phyloP scores from a whole-genome alignment of 108 stramenopile species.

The Nitzschia sp. region DNA sequence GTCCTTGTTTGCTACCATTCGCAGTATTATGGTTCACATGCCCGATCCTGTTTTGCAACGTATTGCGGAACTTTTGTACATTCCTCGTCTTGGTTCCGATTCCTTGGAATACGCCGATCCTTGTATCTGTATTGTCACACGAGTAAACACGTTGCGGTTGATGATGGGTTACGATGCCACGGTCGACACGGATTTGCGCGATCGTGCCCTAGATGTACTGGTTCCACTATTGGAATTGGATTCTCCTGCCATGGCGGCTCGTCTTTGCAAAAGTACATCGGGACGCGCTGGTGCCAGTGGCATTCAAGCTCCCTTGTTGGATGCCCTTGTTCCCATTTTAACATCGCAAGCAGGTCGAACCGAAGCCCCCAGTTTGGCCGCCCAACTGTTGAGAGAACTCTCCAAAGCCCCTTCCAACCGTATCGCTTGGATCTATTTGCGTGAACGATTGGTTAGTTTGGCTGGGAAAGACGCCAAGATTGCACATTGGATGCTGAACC shows the following conservation, averaged over 20 bases:
- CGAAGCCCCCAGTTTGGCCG: slow-evolving; percentile 64
- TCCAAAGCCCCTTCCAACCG: slow-evolving; percentile 52
- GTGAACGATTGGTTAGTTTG: slow-evolving; percentile 63
- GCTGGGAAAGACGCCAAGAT: slow-evolving; percentile 63
- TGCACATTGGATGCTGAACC: slow-evolving; percentile 65
- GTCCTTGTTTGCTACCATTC: slow-evolving; percentile 40
- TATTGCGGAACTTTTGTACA: slow-evolving; percentile 62
- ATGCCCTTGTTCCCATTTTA: slow-evolving; percentile 71
- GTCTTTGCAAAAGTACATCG: slow-evolving; percentile 39
- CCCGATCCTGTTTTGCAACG: slow-evolving; percentile 59
- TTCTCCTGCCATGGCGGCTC: slow-evolving; percentile 51
- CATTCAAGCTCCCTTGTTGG: slow-evolving; percentile 48
- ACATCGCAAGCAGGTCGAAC: slow-evolving; percentile 62
- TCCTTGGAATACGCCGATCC: slow-evolving; percentile 81
- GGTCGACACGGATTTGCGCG: slow-evolving; percentile 78
- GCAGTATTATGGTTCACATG: slow-evolving; percentile 60
- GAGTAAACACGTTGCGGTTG: slow-evolving; percentile 63
- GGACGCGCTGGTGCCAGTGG: neutral
- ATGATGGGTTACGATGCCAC: slow-evolving; percentile 69
- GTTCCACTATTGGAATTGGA: slow-evolving; percentile 67
- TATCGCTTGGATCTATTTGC: slow-evolving; percentile 57
- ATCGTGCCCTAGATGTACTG: slow-evolving; percentile 74
- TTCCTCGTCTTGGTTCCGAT: slow-evolving; percentile 74
- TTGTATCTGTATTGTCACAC: slow-evolving; percentile 55
- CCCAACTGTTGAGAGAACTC: slow-evolving; percentile 60